Conservation (phyloP, 2,329 filamentous ascomycete species). For the Fonsecaea pedrosoi region DNA sequence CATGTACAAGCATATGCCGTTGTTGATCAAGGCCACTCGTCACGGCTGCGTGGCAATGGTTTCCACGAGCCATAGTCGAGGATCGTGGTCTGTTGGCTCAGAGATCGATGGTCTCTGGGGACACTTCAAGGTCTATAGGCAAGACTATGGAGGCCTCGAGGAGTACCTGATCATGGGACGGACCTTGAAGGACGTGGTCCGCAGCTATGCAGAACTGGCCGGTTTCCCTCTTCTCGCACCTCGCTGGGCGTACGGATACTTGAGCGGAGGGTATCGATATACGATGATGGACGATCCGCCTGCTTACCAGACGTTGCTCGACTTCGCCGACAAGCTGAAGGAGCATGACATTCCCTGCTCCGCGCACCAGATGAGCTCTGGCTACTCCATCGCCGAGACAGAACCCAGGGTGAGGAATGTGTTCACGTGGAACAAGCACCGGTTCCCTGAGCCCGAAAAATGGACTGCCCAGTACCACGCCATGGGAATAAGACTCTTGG, state of each 20-base stretch:
- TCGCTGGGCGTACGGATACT: slow-evolving; percentile 75
- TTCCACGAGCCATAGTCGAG: slow-evolving; percentile 69
- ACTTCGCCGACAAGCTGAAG: slow-evolving; percentile 67
- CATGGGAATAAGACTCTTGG: slow-evolving; percentile 70
- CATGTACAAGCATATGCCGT: slow-evolving; percentile 76
- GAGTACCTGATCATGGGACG: slow-evolving; percentile 72
- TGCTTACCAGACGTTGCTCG: slow-evolving; percentile 63
- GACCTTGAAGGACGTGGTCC: slow-evolving; percentile 70
- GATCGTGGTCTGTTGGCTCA: slow-evolving; percentile 70
- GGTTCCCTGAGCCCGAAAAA: slow-evolving; percentile 71
- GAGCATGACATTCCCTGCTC: slow-evolving; percentile 73
- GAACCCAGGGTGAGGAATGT: slow-evolving; percentile 74
- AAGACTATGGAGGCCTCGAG: slow-evolving; percentile 74
- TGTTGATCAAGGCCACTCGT: slow-evolving; percentile 72
- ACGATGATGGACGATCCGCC: slow-evolving; percentile 63
- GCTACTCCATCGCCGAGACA: slow-evolving; percentile 71
- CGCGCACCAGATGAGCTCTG: slow-evolving; percentile 74
- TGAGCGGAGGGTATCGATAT: slow-evolving; percentile 71
- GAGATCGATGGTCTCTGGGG: slow-evolving; percentile 81
- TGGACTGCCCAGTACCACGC: slow-evolving; percentile 69
- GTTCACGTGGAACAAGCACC: slow-evolving; percentile 73
- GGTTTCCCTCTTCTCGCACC: slow-evolving; percentile 73
- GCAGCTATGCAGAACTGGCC: slow-evolving; percentile 69
- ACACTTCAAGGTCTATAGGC: slow-evolving; percentile 74
- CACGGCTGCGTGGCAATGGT: slow-evolving; percentile 71